Conservation (phyloP, 1,139 yeast species). For the Debaryomyces nepalensis region DNA sequence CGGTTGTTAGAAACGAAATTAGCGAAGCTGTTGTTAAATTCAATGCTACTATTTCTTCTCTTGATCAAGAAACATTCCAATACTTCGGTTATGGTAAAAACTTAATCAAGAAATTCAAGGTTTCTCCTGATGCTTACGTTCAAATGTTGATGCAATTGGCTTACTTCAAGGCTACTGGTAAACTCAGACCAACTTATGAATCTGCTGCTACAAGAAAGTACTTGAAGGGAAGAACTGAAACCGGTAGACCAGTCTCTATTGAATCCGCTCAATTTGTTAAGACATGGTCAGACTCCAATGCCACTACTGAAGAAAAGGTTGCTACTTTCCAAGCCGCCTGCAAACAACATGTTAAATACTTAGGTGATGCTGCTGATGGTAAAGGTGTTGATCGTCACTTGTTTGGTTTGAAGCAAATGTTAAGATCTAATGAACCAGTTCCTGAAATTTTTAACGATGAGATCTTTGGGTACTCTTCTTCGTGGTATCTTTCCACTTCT, state of each 20-base stretch:
- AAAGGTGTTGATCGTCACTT: conserved; percentile 93
- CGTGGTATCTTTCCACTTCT: conserved; percentile 89
- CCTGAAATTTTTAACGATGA: conserved; percentile 83
- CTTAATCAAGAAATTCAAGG: conserved; percentile 67
- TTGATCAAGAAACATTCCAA: conserved; percentile 70
- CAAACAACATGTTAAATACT: conserved; percentile 73
- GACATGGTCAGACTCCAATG: conserved; percentile 69
- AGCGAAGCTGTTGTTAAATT: conserved; percentile 60
- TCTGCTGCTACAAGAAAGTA: conserved; percentile 93
- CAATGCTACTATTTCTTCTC: conserved; percentile 53
- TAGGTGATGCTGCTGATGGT: conserved; percentile 82
- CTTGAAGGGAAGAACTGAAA: conserved; percentile 94
- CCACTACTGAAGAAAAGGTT: conserved; percentile 62
- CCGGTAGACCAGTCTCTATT: conserved; percentile 84
- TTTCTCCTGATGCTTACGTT: conserved; percentile 77
- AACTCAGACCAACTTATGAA: conserved; percentile 89
- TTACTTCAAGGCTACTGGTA: conserved; percentile 79
- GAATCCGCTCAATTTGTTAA: conserved; percentile 76
- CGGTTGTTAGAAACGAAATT: conserved; percentile 57
- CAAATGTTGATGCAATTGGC: conserved; percentile 80
- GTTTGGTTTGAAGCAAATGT: conserved; percentile 81
- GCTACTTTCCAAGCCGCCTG: conserved; percentile 75
- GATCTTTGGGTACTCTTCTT: conserved; percentile 69
- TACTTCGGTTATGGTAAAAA: conserved; percentile 74
- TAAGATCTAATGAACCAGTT: conserved; percentile 59